Evolutionary conservation across 257 asterid genomes (phyloP), one percentile per base, ranked within the genome.

Genomic region (Apocynum venetum): DNA sequence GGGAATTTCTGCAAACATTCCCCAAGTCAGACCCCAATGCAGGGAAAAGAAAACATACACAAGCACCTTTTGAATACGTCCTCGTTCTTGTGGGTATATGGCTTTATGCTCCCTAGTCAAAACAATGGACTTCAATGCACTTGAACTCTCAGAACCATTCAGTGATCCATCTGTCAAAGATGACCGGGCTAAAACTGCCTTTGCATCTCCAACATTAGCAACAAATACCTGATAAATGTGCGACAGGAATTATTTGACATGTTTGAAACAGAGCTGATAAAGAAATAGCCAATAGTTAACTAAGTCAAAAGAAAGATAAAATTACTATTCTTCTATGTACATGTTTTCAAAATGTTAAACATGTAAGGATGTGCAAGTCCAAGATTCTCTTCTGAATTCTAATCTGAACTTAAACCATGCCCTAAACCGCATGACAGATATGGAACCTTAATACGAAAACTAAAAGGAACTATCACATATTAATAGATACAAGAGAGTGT

Each of bases 191-290:
- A 92, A 87, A 82, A 92, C 91, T 41, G 97, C 96, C 88, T 92
- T 92, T 14, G 97, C 97, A 84, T 92, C 96, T 38, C 98, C 97
- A 86, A 93, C 82, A 78, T 94, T 94, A 83, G 98, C 97, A 82
- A 94, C 89, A 86, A 94, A 92, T 72, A 93, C 97, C 98, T 93
- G 41, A 60, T 17, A 47, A 38, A 75, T 38, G 31, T 17, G 25
- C 48, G 4, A 25, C 8, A 12, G 14, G 20, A 31, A 49, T 72
- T 48, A 52, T 17, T 53, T 35, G 4, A 52, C 40, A 68, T 56
- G 47, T n/a, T 53, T 31, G 52, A 48, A 59, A 31, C 40, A 68
- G 64, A 36, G 47, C 11, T 19, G 41, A 40, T 56, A 41, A 68
- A 47, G 46, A 67, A 52, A 13, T 35, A 41, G 59, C 40, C 43